Base-by-base conservation (phyloP, 2,329 filamentous ascomycete genomes). In the Nothomitra cinnamomea region DNA sequence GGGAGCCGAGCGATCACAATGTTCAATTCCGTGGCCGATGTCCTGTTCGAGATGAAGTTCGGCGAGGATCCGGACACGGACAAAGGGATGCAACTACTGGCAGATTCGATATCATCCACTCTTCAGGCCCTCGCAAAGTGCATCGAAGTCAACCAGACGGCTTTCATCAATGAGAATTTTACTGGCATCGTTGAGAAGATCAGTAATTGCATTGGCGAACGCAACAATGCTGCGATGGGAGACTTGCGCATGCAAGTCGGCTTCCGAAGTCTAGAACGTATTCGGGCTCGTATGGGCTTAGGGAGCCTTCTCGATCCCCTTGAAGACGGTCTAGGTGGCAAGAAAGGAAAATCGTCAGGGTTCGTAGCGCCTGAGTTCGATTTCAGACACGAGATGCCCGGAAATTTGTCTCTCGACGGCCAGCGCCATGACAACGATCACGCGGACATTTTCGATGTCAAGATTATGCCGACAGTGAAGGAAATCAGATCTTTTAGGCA, bases 381-480 rank as follows among this genome's bases (percentile, higher is more conserved):
- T 32, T 59, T 32, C 53, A 60, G 57, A 58, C 58, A 56, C 53
- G 59, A 43, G 60, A 54, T 55, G 53, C 63, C 43, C 28, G 53
- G 53, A 10, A 3, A 3, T 3, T 45, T 54, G 12, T 22, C 49
- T 17, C 8, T n/a, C 32, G 41, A 49, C 10, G 64, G 65, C 10
- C 55, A 60, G 51, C 64, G 72, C 5, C 74, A 78, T 55, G 69
- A 76, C 58, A 78, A 77, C 55, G 75, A 78, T 57, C 62, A 70
- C 49, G 63, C 59, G 1, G 63, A 71, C 47, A 75, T 78, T 53
- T 32, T 58, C 0, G 56, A 72, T 0, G 76, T 78, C 54, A 63
- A 63, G 48, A 72, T 77, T 38, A 58, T 78, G 41, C 75, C 75
- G 0, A 77, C 74, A 0, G 57, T 61, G 1, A 60, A 68, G 13